These are phyloP conservation scores for Colletotrichum trifolii DNA, from an alignment of 2,329 filamentous ascomycete genomes.

Conservation along the genomic window DNA sequence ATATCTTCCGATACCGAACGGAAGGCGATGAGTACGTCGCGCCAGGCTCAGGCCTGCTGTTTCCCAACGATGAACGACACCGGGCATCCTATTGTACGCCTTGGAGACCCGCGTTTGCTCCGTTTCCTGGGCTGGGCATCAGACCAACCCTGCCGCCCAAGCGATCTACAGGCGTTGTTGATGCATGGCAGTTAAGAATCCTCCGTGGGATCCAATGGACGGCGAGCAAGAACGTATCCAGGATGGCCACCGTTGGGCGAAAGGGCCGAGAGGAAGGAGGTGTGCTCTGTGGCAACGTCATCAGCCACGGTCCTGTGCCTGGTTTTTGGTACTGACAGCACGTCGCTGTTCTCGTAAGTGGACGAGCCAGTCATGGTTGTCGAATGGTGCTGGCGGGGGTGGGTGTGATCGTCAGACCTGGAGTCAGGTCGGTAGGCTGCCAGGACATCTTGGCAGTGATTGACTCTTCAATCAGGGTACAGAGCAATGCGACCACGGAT, in stretches of 20 bases:
- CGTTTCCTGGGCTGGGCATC: neutral
- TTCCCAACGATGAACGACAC: constrained; percentile 1
- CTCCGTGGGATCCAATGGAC: constrained; percentile 1
- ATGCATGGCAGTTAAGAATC: constrained; percentile 6
- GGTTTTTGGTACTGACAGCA: constrained; percentile 24
- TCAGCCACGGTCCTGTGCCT: constrained; percentile 18
- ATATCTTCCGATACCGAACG: too few relatives aligned
- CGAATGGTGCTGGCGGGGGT: constrained; percentile 12
- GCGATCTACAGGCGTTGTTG: neutral
- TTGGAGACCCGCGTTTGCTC: neutral
- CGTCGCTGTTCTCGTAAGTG: constrained; percentile 6
- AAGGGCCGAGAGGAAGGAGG: neutral
- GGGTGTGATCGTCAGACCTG: constrained; percentile 14
- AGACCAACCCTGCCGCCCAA: neutral
- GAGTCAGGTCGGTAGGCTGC: constrained; percentile 21
- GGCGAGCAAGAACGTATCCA: neutral
- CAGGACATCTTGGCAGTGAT: constrained; percentile 22
- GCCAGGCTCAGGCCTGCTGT: neutral
- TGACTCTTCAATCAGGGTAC: constrained; percentile 11
- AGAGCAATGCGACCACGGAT: too few relatives aligned
- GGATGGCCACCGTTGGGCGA: constrained; percentile 18
- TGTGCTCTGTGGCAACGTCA: constrained; percentile 22
- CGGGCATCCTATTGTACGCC: neutral
- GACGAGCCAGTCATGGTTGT: constrained; percentile 16
- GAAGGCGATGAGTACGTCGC: too few relatives aligned